These are phyloP conservation scores for Rhodosorus marinus DNA, from an alignment of 23 red algal genomes.

Conservation along the genomic window DNA sequence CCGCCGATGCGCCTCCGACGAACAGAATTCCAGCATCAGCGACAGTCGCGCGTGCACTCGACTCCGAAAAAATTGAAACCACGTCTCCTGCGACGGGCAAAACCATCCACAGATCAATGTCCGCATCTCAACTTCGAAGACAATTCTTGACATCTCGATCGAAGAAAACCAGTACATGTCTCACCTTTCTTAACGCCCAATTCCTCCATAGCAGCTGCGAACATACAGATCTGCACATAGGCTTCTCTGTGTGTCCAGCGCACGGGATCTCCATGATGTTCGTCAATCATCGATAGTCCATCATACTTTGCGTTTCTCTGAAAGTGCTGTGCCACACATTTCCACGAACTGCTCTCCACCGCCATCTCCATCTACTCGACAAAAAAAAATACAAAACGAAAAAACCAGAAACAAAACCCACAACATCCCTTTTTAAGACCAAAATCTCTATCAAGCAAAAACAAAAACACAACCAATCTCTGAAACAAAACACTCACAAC, in stretches of 20 bases:
- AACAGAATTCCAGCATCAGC: slow-evolving; percentile 55
- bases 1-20: slow-evolving; percentile 64
- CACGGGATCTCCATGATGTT: too few relatives aligned
- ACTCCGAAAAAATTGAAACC: slow-evolving; percentile 78
- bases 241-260: too few relatives aligned
- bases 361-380: not conserved
- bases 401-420: not conserved
- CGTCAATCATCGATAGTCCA: not conserved
- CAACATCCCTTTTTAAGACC: not conserved
- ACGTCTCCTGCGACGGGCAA: too few relatives aligned
- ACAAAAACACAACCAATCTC: slow-evolving; percentile 19
- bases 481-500: slow-evolving; percentile 33
- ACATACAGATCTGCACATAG: too few relatives aligned
- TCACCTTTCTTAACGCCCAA: too few relatives aligned
- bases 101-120: too few relatives aligned
- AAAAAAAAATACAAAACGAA: not conserved
- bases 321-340: not conserved
- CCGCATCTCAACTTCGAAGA: too few relatives aligned
- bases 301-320: not conserved
- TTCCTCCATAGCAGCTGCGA: too few relatives aligned
- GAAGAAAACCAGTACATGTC: too few relatives aligned
- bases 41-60: slow-evolving; percentile 56
- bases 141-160: too few relatives aligned
- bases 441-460: not conserved
- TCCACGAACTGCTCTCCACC: too few relatives aligned